These are phyloP conservation scores for Phytophthora pistaciae DNA, from an alignment of 352 stramenopile genomes.

Conservation along the genomic window DNA sequence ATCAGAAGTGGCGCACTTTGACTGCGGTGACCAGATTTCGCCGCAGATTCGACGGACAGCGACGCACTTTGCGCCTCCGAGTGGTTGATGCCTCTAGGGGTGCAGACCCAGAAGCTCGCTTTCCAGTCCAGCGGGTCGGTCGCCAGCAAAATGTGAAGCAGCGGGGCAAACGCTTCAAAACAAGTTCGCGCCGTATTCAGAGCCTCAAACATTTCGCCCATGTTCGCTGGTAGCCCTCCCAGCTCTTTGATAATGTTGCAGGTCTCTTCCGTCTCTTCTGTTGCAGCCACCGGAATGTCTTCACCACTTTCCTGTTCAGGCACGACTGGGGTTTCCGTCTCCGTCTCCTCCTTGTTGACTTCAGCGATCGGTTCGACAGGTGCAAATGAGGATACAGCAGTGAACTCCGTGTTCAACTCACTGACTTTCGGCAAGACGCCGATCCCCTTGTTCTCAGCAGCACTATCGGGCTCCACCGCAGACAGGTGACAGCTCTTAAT, in stretches of 20 bases:
- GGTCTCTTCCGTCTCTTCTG: not conserved
- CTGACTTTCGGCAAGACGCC: not conserved
- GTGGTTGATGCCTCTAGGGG: not conserved
- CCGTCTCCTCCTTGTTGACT: not conserved
- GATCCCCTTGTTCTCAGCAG: not conserved
- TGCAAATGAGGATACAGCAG: not conserved
- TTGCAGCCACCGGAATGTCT: not conserved
- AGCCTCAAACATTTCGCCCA: slow-evolving; percentile 34
- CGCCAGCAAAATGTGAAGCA: slow-evolving; percentile 41
- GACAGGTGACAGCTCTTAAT: not conserved
- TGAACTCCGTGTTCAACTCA: not conserved
- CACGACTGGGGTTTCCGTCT: not conserved
- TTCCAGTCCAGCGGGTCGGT: slow-evolving; percentile 31
- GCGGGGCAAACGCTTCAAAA: slow-evolving; percentile 36
- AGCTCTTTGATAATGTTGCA: not conserved
- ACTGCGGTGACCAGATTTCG: not conserved
- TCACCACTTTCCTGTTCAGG: not conserved
- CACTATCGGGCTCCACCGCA: not conserved
- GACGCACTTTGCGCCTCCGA: not conserved
- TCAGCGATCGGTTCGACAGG: not conserved
- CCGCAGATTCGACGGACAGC: not conserved
- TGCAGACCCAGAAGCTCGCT: slow-evolving; percentile 17
- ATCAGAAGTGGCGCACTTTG: not conserved
- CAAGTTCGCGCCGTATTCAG: slow-evolving; percentile 13
- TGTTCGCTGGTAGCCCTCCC: slow-evolving; percentile 1